These are phyloP conservation scores for Termitomyces sp. DNA, from an alignment of 768 basidiomycete genomes.

Conservation along the genomic window DNA sequence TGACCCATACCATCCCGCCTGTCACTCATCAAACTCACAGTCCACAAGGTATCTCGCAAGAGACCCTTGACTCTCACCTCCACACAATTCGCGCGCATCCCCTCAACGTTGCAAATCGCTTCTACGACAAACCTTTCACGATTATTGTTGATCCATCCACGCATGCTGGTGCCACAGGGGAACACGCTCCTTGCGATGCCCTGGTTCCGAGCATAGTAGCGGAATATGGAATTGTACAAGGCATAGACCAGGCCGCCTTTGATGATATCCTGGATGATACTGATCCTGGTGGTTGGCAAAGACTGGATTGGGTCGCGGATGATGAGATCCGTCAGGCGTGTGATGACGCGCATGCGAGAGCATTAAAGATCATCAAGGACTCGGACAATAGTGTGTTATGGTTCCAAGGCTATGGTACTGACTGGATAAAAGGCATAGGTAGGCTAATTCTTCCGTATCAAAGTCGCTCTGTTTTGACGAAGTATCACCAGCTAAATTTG, in stretches of 20 bases:
- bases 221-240: conserved; percentile 76
- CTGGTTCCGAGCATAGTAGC: conserved; percentile 84
- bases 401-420: conserved; percentile 78
- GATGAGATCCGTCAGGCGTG: conserved; percentile 55
- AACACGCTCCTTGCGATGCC: conserved; percentile 90
- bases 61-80: conserved; percentile 65
- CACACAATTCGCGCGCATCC: conserved; percentile 64
- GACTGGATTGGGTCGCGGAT: conserved; percentile 76
- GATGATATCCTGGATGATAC: conserved; percentile 12
- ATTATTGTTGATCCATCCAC: conserved; percentile 83
- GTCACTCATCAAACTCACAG: conserved; percentile 16
- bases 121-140: conserved; percentile 86
- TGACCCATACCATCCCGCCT: conserved; percentile 44
- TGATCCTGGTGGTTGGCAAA: conserved; percentile 42
- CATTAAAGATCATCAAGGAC: conserved; percentile 58
- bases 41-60: conserved; percentile 32
- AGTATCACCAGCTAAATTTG: conserved; percentile 30
- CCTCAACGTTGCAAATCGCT: conserved; percentile 70
- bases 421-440: conserved; percentile 84
- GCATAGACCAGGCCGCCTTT: conserved; percentile 51
- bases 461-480: neutral
- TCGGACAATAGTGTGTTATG: conserved; percentile 84
- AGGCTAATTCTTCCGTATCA: conserved; percentile 21
- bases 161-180: conserved; percentile 83
- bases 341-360: conserved; percentile 51